Base-by-base conservation (phyloP, 2,329 filamentous ascomycete species). In the Xylaria sp. region DNA sequence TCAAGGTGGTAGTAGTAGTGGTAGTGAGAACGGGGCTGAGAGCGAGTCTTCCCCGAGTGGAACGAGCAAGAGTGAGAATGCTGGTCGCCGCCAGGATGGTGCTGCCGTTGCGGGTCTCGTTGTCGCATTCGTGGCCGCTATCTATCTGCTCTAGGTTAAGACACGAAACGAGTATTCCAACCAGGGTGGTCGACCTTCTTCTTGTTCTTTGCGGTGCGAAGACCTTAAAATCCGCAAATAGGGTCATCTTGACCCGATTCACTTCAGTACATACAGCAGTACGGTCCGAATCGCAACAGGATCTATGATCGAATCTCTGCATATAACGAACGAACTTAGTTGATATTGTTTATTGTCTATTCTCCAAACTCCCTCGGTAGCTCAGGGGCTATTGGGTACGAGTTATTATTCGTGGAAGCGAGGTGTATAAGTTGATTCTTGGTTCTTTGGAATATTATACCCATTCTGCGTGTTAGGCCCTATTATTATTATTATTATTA, bases 81-180 rank as follows among this genome's bases (percentile, higher is more conserved):
- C 70, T 4, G 75, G 71, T 5, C 77, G 77, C 15, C 80, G 79
- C 47, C 79, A 84, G 67, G 80, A 82, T 52, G 80, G 80, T 55
- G 78, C 80, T 51, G 83, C 84, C 52, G 73, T 85, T 40, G 83
- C 79, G 7, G 83, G 85, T 47, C 78, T 87, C 21, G 76, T 87
- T 45, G 78, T 87, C 47, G 85, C 84, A 56, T 78, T 87, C 46
- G 77, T 86, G 33, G 84, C 83, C 23, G 80, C 84, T 25, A 79
- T 80, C 61, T 71, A 68, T 69, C 65, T 75, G 17, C 67, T 76
- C 17, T 76, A 68, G 67, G 49, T 46, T 8, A 4, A 40, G 35
- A 31, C 33, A 25, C 12, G 35, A 50, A n/a, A 19, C 37, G 9
- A 11, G 50, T 33, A 8, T 50, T 58, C 37, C 57, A 33, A 35